Base-by-base conservation (phyloP, 257 asterid genomes). In the Schizonepeta tenuifolia region DNA sequence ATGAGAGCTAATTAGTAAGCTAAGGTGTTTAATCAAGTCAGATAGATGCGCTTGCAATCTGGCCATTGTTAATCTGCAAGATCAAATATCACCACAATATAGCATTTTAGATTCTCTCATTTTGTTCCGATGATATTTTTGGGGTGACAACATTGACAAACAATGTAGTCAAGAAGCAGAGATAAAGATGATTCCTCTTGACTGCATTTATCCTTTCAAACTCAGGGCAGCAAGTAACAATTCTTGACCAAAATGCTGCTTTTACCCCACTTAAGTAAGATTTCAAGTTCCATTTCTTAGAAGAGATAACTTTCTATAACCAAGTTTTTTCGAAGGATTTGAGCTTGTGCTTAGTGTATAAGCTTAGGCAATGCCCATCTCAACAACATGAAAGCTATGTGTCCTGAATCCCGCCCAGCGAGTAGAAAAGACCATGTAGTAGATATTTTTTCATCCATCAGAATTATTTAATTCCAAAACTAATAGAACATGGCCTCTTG, bases 51-150 rank as follows among this genome's bases (percentile, higher is more conserved):
- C 20, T 60, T 33, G 35, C 7, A 53, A 59, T 49, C 18, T 44
- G 65, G 50, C 49, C 65, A 18, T 46, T 64, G 65, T 12, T 59
- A 33, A 67, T 70, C 58, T 22, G 73, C 54, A 57, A 64, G 61
- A 31, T 17, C 22, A 47, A 67, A 69, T 47, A 57, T 67, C 33
- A 17, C 28, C 54, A 59, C 43, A 43, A 65, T 53, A 18, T 60
- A 35, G 46, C 50, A 59, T 69, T 36, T 17, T 33, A 53, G 31
- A 21, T 66, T n/a, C 28, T 40, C 46, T 35, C 24, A 9, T 18
- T 56, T 24, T 22, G 38, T 56, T 8, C 14, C 62, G 5, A 12
- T 12, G 36, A 24, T 22, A 31, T 31, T 40, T 22, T 22, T 17
- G 49, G 62, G 56, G 20, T n/a, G 61, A 31, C 43, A 67, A 3